phyloP scores from a whole-genome alignment of 2,329 filamentous ascomycete genomes.

The Sporothrix inflata region DNA sequence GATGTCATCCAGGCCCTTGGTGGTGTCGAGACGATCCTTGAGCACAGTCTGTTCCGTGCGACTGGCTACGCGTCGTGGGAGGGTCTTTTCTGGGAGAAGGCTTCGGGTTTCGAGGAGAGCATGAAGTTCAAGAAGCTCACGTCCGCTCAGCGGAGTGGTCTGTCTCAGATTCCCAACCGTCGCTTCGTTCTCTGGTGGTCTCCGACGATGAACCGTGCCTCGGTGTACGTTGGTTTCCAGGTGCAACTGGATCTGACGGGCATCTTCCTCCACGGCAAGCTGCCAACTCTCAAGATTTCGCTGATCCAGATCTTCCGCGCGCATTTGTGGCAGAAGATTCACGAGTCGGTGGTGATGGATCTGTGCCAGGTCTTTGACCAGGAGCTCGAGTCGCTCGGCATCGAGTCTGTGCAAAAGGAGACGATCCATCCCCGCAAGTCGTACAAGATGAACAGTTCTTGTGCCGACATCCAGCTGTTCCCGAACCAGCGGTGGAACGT shows the following conservation, averaged over 20 bases:
- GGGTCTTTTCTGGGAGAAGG: constrained; percentile 84
- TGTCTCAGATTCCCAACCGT: constrained; percentile 98
- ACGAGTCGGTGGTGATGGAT: constrained; percentile 99
- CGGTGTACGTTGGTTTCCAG: constrained; percentile 99
- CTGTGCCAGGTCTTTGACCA: constrained; percentile 98
- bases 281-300: constrained; percentile 96
- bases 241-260: constrained; percentile 96
- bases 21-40: constrained; percentile 96
- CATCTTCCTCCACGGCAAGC: constrained; percentile 99
- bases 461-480: constrained; percentile 94
- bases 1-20: constrained; percentile 96
- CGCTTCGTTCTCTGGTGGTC: constrained; percentile 99
- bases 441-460: constrained; percentile 99
- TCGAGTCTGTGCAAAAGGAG: constrained; percentile 98
- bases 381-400: constrained; percentile 90
- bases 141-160: constrained; percentile 92
- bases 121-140: constrained; percentile 99
- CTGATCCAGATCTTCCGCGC: constrained; percentile 99
- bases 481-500: constrained; percentile 99
- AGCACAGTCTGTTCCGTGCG: constrained; percentile 95
- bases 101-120: constrained; percentile 54
- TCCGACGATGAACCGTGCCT: constrained; percentile 86
- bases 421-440: constrained; percentile 98
- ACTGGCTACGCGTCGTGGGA: constrained; percentile 98
- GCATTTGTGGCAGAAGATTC: constrained; percentile 99